These are phyloP conservation scores for Endocladia muricata DNA, from an alignment of 31 red algal genomes.

Conservation along the genomic window DNA sequence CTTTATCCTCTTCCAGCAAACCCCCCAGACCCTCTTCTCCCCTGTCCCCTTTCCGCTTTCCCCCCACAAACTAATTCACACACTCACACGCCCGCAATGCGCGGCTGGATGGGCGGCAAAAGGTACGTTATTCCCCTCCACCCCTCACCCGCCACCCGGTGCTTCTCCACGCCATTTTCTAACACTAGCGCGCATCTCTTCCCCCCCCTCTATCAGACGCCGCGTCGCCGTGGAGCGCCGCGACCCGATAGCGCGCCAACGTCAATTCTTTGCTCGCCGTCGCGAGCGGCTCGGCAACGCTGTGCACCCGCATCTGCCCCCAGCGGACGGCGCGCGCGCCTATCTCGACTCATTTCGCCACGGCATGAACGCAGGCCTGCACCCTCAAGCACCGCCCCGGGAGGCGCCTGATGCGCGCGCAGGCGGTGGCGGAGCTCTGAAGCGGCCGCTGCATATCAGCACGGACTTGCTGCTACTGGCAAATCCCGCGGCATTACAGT, in stretches of 20 bases:
- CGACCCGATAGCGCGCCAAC: slow-evolving; percentile 14
- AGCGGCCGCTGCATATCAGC: neutral
- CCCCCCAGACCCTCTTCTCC: too few species aligned
- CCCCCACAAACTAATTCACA: too few species aligned
- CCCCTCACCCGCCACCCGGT: neutral
- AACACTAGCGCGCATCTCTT: too few species aligned
- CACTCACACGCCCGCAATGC: too few species aligned
- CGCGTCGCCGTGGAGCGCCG: slow-evolving; percentile 8
- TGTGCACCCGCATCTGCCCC: too few species aligned
- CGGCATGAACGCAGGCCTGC: too few species aligned
- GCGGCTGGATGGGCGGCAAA: slow-evolving; percentile 33
- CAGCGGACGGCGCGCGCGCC: too few species aligned
- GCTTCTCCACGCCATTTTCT: neutral
- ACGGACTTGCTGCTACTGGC: neutral
- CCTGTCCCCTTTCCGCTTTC: too few species aligned
- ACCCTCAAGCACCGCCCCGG: too few species aligned
- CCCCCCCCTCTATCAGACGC: neutral
- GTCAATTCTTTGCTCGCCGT: slow-evolving; percentile 26
- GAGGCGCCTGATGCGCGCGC: too few species aligned
- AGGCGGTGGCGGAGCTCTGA: too few species aligned
- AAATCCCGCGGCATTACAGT: neutral
- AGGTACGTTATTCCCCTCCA: neutral
- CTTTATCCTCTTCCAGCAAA: too few species aligned
- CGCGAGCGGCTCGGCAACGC: neutral
- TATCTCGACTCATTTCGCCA: slow-evolving; percentile 2